Base-by-base conservation (phyloP, 208 protist species). In the Crithidia fasciculata region DNA sequence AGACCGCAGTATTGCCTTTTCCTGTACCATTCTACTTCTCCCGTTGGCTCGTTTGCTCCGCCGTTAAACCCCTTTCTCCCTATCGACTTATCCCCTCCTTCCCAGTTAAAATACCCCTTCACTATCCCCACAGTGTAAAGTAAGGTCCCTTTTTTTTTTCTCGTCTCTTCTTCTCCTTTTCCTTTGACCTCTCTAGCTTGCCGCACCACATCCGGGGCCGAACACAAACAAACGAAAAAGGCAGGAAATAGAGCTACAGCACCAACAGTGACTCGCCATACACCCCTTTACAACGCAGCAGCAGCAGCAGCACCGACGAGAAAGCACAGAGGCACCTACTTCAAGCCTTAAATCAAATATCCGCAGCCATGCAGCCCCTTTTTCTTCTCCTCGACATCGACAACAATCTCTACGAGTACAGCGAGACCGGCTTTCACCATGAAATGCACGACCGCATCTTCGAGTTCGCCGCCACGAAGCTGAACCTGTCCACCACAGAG, bases 361-460 rank as follows among this genome's bases (percentile, higher is more conserved):
- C 2, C 9, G 45, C 0, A 43, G 61, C 43, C 1, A 70, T 74
- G 58, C 54, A 47, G 2, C 58, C 82, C 4, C 76, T 92, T 10
- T 83, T 90, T 68, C 13, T 95, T 18, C 70, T 95, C 18, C 49
- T 95, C 28, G 91, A 95, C 63, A 89, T 95, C 58, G 86, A 93
- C 72, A 92, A 95, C 70, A 95, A 82, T 10, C 75, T 95, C 16
- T 93, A 93, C 81, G 57, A 78, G 56, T 90, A 86, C 74, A 70
- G 52, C 28, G 83, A 85, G 39, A 91, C 84, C 0, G 73, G 78
- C 40, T 83, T 93, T 55, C 55, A 74, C 36, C 16, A 69, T 0
- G 81, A 89, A 62, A 92, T 95, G 86, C 84, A 80, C 56, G 70
- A 78, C 36, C 75, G 68, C 43, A 90, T 93, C 28, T 81, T 80